These are phyloP conservation scores for Pichia manshurica DNA, from an alignment of 805 yeast genomes.

Conservation along the genomic window DNA sequence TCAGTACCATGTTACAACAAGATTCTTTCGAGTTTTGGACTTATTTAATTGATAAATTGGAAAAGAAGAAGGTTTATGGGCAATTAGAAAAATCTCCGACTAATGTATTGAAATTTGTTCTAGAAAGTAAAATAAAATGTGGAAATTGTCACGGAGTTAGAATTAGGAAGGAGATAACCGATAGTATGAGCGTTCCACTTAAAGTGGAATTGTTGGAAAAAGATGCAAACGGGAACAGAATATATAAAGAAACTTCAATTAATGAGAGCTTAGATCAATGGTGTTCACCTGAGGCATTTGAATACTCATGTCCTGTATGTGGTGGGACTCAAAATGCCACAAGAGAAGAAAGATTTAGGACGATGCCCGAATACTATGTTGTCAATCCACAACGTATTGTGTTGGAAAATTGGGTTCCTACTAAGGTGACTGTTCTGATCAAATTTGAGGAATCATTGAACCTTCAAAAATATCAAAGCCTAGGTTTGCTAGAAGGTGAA, in stretches of 20 bases:
- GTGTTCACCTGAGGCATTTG: slow-evolving; percentile 48
- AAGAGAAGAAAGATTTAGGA: slow-evolving; percentile 44
- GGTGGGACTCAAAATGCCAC: slow-evolving; percentile 31
- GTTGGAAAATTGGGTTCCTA: slow-evolving; percentile 85
- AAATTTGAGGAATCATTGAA: slow-evolving; percentile 38
- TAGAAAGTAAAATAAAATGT: slow-evolving; percentile 60
- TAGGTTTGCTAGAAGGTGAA: slow-evolving; percentile 39
- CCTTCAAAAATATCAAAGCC: slow-evolving; percentile 37
- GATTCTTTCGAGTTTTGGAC: slow-evolving; percentile 89
- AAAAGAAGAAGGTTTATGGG: slow-evolving; percentile 35
- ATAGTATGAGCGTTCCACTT: slow-evolving; percentile 59
- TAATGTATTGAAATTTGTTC: slow-evolving; percentile 55
- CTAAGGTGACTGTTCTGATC: slow-evolving; percentile 72
- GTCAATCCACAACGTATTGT: slow-evolving; percentile 75
- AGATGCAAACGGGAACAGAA: slow-evolving; percentile 41
- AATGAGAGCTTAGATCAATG: slow-evolving; percentile 42
- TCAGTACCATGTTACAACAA: slow-evolving; percentile 83
- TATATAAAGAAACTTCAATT: slow-evolving; percentile 46
- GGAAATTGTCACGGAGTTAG: slow-evolving; percentile 55
- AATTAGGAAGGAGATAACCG: slow-evolving; percentile 49
- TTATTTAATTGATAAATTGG: slow-evolving; percentile 60
- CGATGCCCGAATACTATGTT: slow-evolving; percentile 67
- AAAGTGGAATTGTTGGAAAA: slow-evolving; percentile 34
- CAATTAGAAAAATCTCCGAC: slow-evolving; percentile 38
- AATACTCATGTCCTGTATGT: slow-evolving; percentile 60